A percentile compares a stretch with the other conserved stretches of the same genome.
Evolutionary conservation across 78 protist genomes (phyloP).

Genomic region (Tieghemostelium lacteum): DNA sequence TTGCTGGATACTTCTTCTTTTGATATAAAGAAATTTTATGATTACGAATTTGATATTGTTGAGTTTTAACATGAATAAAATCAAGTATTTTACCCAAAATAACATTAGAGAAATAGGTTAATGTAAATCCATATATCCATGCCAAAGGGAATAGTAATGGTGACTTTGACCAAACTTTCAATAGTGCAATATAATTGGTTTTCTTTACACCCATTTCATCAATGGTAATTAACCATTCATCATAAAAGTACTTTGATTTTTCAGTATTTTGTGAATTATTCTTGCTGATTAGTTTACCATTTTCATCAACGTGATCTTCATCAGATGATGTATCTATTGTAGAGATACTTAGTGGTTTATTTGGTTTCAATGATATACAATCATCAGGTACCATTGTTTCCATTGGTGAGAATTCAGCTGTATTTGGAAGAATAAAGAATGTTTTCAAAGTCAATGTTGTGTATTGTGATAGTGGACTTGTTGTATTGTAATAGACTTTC

Average conservation of each 20-base stretch:
- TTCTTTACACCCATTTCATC: constrained; percentile 35
- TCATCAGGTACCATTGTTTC: not conserved
- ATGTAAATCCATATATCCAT: not conserved
- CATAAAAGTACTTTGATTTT: not conserved
- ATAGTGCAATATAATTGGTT: constrained; percentile 25
- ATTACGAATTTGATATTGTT: not conserved
- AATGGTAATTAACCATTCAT: constrained; percentile 52
- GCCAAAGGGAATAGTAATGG: constrained; percentile 22
- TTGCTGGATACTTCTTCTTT: constrained; percentile 1
- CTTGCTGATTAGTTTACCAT: not conserved
- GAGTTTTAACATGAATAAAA: not conserved
- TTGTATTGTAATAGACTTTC: constrained; percentile 24
- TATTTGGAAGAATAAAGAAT: constrained; percentile 31
- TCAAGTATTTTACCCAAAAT: not conserved
- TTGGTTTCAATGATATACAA: too few relatives aligned
- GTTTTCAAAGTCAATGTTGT: constrained; percentile 29
- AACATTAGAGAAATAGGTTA: not conserved
- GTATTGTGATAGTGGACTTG: constrained; percentile 36
- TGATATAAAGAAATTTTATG: not conserved
- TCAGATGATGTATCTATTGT: not conserved
- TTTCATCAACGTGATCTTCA: not conserved
- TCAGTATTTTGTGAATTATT: not conserved
- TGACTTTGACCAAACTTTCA: not conserved
- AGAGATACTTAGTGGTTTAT: too few relatives aligned
- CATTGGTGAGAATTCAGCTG: constrained; percentile 36